These are phyloP conservation scores for Skeletonema tropicum DNA, from an alignment of 108 stramenopile species.

Conservation along the genomic window DNA sequence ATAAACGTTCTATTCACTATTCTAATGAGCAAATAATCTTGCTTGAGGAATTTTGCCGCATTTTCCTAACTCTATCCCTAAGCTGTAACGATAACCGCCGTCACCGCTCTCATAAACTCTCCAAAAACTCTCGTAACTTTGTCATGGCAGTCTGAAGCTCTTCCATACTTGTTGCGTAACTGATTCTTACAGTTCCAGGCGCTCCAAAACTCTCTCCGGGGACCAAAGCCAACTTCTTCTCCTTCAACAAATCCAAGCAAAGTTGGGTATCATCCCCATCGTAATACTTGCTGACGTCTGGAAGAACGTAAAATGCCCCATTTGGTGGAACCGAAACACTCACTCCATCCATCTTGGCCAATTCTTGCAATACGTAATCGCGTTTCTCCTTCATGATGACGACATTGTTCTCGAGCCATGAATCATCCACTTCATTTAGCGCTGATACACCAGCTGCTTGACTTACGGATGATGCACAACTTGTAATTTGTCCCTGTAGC, in stretches of 20 bases:
- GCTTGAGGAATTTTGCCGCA: neutral
- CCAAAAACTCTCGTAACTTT: conserved; percentile 71
- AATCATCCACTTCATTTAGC: conserved; percentile 70
- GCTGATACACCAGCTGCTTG: conserved; percentile 96
- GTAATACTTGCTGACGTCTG: conserved; percentile 85
- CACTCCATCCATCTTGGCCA: conserved; percentile 75
- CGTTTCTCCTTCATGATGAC: conserved; percentile 80
- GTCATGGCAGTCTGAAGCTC: conserved; percentile 84
- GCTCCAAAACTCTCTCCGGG: conserved; percentile 95
- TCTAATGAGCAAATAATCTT: neutral
- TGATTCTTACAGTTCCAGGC: conserved; percentile 89
- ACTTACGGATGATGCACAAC: conserved; percentile 91
- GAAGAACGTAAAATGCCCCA: conserved; percentile 96
- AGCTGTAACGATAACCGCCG: neutral
- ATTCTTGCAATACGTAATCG: conserved; percentile 80
- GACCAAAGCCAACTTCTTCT: conserved; percentile 91
- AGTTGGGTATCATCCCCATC: conserved; percentile 82
- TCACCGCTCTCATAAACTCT: conserved; percentile 10
- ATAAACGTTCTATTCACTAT: neutral
- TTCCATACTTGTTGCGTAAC: conserved; percentile 95
- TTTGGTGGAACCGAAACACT: conserved; percentile 69
- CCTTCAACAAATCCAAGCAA: conserved; percentile 87
- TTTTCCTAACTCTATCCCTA: neutral
- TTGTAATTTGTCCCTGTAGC: conserved; percentile 92
- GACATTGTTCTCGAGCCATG: conserved; percentile 72